Conservation (phyloP, 257 asterid genomes). For the Lycium barbarum region DNA sequence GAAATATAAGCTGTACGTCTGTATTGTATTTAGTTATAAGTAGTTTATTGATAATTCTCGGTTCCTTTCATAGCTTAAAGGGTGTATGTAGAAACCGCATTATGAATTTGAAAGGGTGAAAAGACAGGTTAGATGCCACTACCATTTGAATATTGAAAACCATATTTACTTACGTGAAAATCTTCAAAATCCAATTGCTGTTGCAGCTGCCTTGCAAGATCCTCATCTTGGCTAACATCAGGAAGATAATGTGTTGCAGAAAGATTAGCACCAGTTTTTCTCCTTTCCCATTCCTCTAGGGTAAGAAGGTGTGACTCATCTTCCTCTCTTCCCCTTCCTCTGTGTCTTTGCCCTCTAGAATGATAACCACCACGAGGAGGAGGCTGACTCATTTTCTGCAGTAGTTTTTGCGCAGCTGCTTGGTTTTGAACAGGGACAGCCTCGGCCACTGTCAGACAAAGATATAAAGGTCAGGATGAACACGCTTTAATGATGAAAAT, state of each 20-base stretch:
- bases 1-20: not conserved
- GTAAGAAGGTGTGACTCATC: slow-evolving; percentile 68
- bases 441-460: slow-evolving; percentile 61
- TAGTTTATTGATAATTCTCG: not conserved
- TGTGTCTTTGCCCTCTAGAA: slow-evolving; percentile 57
- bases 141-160: slow-evolving; percentile 14
- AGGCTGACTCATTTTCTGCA: slow-evolving; percentile 71
- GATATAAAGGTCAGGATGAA: slow-evolving; percentile 21
- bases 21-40: not conserved
- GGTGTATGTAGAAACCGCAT: not conserved
- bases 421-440: slow-evolving; percentile 84
- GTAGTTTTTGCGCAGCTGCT: slow-evolving; percentile 89
- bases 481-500: not conserved
- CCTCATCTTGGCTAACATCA: slow-evolving; percentile 68
- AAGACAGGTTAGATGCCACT: not conserved
- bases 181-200: slow-evolving; percentile 81
- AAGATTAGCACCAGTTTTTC: slow-evolving; percentile 54
- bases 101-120: slow-evolving; percentile 21
- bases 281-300: slow-evolving; percentile 88
- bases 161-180: slow-evolving; percentile 52
- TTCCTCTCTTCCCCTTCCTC: slow-evolving; percentile 54
- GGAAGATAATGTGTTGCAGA: slow-evolving; percentile 41
- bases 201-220: slow-evolving; percentile 83
- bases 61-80: not conserved
- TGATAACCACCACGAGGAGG: slow-evolving; percentile 46